Conservation (phyloP, 1,284 basidiomycete species). For the Stereum hirsutum region DNA sequence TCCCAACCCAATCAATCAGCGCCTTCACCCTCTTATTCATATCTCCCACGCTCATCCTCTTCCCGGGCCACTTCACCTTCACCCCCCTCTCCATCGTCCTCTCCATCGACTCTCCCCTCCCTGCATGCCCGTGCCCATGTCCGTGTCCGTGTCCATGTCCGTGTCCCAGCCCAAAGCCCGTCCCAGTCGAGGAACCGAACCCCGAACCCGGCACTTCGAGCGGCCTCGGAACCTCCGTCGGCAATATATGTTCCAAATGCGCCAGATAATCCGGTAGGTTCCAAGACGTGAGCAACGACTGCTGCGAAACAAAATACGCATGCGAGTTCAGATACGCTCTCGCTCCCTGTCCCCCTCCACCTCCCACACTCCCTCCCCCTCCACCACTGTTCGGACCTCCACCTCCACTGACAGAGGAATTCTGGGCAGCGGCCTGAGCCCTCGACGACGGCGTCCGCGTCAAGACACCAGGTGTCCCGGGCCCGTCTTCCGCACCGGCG, state of each 20-base stretch:
- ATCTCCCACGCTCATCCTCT: slow-evolving; percentile 89
- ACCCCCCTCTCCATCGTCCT: slow-evolving; percentile 77
- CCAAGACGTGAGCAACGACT: slow-evolving; percentile 76
- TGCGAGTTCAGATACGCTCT: slow-evolving; percentile 69
- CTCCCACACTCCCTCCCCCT: too few species aligned
- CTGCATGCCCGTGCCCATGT: too few species aligned
- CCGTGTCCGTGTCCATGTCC: too few species aligned
- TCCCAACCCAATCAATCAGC: slow-evolving; percentile 87
- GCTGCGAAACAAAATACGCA: slow-evolving; percentile 67
- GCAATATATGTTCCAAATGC: slow-evolving; percentile 81
- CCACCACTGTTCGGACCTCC: too few species aligned
- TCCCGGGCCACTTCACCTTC: slow-evolving; percentile 90
- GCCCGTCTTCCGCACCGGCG: too few species aligned
- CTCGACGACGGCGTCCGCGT: too few species aligned
- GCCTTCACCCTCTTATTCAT: slow-evolving; percentile 95
- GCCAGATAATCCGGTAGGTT: slow-evolving; percentile 90
- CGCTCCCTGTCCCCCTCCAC: too few species aligned
- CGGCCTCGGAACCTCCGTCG: slow-evolving; percentile 64
- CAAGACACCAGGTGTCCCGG: too few species aligned
- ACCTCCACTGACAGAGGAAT: too few species aligned
- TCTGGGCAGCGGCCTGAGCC: too few species aligned
- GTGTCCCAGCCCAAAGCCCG: too few species aligned
- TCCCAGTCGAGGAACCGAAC: slow-evolving; percentile 21
- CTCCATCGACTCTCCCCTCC: slow-evolving; percentile 35
- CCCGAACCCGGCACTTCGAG: slow-evolving; percentile 57